phyloP scores from a whole-genome alignment of 768 basidiomycete species.

The Dendrothele bispora region DNA sequence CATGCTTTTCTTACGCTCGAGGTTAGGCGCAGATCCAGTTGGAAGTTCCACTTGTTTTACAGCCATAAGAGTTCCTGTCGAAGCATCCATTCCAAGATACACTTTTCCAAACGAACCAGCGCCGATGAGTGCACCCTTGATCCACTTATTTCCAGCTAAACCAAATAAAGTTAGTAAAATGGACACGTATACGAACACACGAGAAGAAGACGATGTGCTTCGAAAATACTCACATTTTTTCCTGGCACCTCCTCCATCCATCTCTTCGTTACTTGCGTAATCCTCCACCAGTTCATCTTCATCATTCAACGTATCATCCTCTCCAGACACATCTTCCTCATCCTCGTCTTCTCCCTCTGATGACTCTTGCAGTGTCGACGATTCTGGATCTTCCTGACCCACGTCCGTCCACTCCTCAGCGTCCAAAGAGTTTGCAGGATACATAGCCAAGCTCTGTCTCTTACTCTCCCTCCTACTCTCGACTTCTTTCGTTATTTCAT shows the following conservation, averaged over 20 bases:
- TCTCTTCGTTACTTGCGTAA: slow-evolving; percentile 41
- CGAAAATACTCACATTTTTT: slow-evolving; percentile 43
- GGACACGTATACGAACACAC: neutral
- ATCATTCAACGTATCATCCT: slow-evolving; percentile 43
- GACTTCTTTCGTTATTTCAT: slow-evolving; percentile 96
- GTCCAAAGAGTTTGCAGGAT: slow-evolving; percentile 38
- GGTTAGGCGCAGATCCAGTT: slow-evolving; percentile 78
- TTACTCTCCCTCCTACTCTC: slow-evolving; percentile 72
- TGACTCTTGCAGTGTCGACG: slow-evolving; percentile 32
- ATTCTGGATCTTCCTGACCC: slow-evolving; percentile 43
- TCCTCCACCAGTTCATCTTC: slow-evolving; percentile 50
- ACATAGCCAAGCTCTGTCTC: slow-evolving; percentile 45
- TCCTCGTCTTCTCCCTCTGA: no score
- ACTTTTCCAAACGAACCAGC: slow-evolving; percentile 95
- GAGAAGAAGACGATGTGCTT: neutral
- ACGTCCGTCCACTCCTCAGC: slow-evolving; percentile 77
- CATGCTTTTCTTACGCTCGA: slow-evolving; percentile 94
- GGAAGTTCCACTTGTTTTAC: slow-evolving; percentile 97
- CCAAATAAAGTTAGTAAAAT: no score
- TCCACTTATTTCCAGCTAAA: slow-evolving; percentile 85
- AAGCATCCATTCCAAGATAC: slow-evolving; percentile 93
- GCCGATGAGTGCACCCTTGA: slow-evolving; percentile 93
- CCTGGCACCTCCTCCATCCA: slow-evolving; percentile 53
- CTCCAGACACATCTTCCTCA: slow-evolving; percentile 29
- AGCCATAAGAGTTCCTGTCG: slow-evolving; percentile 89